Percentiles rank a stretch among this genome's conserved stretches.
Evolutionary conservation across 2,329 filamentous ascomycete genomes (phyloP).

Genomic region (Gliomastix tumulicola): DNA sequence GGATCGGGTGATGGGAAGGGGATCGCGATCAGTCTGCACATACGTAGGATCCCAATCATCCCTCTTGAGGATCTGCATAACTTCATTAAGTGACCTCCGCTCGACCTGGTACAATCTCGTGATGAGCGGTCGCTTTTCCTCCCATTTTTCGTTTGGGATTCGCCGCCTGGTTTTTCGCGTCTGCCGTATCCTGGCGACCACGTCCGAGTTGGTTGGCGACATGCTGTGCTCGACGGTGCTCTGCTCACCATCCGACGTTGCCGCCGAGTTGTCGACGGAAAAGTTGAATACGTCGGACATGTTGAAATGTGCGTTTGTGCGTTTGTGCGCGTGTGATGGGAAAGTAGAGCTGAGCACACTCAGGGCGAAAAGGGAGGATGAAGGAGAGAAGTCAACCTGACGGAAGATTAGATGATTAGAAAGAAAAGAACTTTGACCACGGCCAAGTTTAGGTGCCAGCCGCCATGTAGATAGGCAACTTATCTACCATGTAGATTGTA

Average conservation of each 20-base stretch:
- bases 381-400: no score
- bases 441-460: no score
- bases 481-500: no score
- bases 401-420: no score
- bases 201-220: conserved; percentile 17
- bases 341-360: no score
- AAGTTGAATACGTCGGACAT: no score
- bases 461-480: no score
- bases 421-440: no score
- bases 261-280: no score
- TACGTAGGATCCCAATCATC: conserved; percentile 32
- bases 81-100: conserved; percentile 30
- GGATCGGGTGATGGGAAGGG: not conserved
- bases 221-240: conserved; percentile 11
- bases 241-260: not conserved
- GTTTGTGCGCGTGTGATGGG: no score
- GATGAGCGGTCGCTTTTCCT: conserved; percentile 25
- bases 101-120: conserved; percentile 30
- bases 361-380: no score
- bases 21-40: conserved; percentile 6
- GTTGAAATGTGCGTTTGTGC: no score
- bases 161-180: conserved; percentile 17
- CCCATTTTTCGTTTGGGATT: conserved; percentile 22
- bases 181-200: conserved; percentile 11
- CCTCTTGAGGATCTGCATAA: conserved; percentile 28